These are phyloP conservation scores for Thoreauomyces humboldtii DNA, from an alignment of 192 early-diverging fungal genomes.

Conservation along the genomic window DNA sequence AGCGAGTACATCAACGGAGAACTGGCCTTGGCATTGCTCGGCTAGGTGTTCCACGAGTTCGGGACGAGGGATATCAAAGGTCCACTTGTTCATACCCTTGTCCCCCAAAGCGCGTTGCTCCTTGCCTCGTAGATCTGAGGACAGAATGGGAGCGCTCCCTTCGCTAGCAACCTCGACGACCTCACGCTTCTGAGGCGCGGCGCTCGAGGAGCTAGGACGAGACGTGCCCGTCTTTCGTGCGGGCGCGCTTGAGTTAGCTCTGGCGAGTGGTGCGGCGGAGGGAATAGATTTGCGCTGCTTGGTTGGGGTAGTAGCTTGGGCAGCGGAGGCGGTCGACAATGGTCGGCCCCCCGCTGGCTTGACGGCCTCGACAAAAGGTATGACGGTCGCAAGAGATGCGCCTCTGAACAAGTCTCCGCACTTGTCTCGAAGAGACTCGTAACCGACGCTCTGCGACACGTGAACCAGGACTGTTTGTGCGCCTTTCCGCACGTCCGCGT, in stretches of 20 bases:
- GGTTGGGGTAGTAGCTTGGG: constrained; percentile 9
- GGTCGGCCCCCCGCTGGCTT: background rate
- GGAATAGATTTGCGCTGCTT: constrained; percentile 6
- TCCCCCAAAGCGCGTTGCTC: constrained; percentile 70
- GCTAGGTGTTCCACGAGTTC: constrained; percentile 63
- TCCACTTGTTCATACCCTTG: constrained; percentile 64
- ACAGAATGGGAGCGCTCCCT: constrained; percentile 50
- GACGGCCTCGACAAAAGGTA: constrained; percentile 49
- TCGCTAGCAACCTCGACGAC: background rate
- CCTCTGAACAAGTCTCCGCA: constrained; percentile 75
- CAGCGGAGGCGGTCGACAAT: background rate
- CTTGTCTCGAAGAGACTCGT: constrained; percentile 66
- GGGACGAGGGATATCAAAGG: constrained; percentile 61
- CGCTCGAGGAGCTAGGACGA: constrained; percentile 5
- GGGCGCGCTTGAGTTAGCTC: background rate
- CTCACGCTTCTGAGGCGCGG: background rate
- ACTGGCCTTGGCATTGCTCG: constrained; percentile 60
- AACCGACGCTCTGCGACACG: constrained; percentile 69
- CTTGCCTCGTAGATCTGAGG: constrained; percentile 65
- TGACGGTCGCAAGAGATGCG: constrained; percentile 66
- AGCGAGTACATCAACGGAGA: constrained; percentile 56
- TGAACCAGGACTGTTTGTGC: constrained; percentile 70
- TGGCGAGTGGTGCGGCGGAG: background rate
- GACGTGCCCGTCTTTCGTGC: background rate
- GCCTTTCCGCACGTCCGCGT: constrained; percentile 83